Evolutionary conservation across 1,284 basidiomycete species (phyloP).

Genomic region (Flammula alnicola): DNA sequence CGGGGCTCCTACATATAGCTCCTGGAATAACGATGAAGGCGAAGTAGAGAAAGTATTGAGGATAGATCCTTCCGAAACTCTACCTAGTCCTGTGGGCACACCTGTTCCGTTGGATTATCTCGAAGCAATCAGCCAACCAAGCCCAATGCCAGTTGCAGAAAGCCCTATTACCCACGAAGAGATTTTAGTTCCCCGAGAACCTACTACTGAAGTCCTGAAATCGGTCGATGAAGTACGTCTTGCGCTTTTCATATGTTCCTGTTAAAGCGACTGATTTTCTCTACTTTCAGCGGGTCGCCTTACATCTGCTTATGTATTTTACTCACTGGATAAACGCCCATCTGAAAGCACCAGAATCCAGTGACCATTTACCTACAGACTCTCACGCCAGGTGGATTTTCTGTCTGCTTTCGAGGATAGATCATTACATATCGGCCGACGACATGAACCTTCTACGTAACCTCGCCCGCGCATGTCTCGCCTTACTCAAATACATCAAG

Average conservation of each 20-base stretch:
- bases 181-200: slow-evolving; percentile 47
- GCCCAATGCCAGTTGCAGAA: not conserved
- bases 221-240: slow-evolving; percentile 67
- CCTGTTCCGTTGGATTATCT: slow-evolving; percentile 35
- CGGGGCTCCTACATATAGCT: slow-evolving; percentile 21
- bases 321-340: slow-evolving; percentile 77
- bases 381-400: slow-evolving; percentile 87
- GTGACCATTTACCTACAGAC: slow-evolving; percentile 54
- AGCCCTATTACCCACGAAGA: slow-evolving; percentile 10
- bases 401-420: slow-evolving; percentile 74
- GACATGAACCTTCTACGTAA: slow-evolving; percentile 81
- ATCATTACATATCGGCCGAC: slow-evolving; percentile 74
- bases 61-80: slow-evolving; percentile 37
- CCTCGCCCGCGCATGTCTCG: slow-evolving; percentile 76
- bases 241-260: slow-evolving; percentile 7
- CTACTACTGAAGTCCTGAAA: slow-evolving; percentile 58
- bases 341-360: slow-evolving; percentile 48
- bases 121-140: slow-evolving; percentile 20
- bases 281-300: slow-evolving; percentile 59
- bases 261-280: slow-evolving; percentile 7
- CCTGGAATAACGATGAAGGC: slow-evolving; percentile 42
- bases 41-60: slow-evolving; percentile 42
- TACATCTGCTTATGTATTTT: slow-evolving; percentile 84
- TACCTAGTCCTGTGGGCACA: slow-evolving; percentile 46
- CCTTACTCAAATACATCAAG: slow-evolving; percentile 52